Evolutionary conservation across 106 monocot species (phyloP).

Genomic region (Dioscorea dumetorum): DNA sequence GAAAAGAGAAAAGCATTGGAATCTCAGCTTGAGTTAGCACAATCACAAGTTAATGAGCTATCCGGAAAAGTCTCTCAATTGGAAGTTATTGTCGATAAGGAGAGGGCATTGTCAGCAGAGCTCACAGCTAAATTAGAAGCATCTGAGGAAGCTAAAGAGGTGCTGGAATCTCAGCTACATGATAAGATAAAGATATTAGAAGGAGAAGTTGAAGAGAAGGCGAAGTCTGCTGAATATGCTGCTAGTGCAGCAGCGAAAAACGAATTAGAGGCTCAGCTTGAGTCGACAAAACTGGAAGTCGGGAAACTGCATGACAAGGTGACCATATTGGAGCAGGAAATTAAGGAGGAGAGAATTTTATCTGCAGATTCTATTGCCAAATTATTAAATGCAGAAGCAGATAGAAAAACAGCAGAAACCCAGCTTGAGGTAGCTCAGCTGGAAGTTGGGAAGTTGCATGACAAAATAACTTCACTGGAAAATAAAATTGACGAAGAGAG

Average conservation of each 20-base stretch:
- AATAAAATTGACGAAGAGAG: constrained; percentile 19
- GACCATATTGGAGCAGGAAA: constrained; percentile 4
- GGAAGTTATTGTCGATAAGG: constrained; percentile 16
- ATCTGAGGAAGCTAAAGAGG: constrained; percentile 3
- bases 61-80: constrained; percentile 2
- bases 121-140: constrained; percentile 16
- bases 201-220: constrained; percentile 9
- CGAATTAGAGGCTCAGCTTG: constrained; percentile 21
- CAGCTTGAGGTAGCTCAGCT: constrained; percentile 4
- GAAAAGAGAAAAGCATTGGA: constrained; percentile 14
- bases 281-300: constrained; percentile 16
- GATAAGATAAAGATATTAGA: constrained; percentile 14
- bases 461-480: constrained; percentile 25
- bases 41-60: constrained; percentile 10
- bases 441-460: constrained; percentile 21
- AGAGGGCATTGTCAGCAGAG: constrained; percentile 9
- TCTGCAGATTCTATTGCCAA: constrained; percentile 1
- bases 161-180: constrained; percentile 19
- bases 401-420: neutral
- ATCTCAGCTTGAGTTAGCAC: constrained; percentile 20
- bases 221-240: constrained; percentile 12
- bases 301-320: constrained; percentile 12
- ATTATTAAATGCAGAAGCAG: neutral
- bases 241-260: constrained; percentile 11
- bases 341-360: neutral